Evolutionary conservation across 1,139 yeast species (phyloP).

Genomic region (Geotrichum reessii): DNA sequence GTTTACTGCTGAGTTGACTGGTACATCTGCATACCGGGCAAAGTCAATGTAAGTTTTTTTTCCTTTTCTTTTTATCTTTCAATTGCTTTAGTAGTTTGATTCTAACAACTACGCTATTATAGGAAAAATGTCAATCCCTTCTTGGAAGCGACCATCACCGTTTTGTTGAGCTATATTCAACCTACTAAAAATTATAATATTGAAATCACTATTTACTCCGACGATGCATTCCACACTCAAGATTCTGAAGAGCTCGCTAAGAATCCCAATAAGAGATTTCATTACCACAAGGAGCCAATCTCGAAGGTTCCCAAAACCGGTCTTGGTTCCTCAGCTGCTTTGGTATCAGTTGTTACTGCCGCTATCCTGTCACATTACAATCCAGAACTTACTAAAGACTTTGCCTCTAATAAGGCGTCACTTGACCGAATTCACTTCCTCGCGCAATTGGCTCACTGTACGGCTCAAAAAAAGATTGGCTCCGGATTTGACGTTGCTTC

Average conservation of each 20-base stretch:
- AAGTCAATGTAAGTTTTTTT: constrained; percentile 13
- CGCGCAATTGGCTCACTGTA: constrained; percentile 85
- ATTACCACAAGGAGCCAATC: constrained; percentile 56
- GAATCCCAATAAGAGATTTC: constrained; percentile 42
- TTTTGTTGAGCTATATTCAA: constrained; percentile 49
- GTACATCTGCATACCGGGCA: constrained; percentile 23
- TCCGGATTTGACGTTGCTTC: constrained; percentile 97
- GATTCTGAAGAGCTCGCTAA: constrained; percentile 39
- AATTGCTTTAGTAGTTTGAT: not conserved
- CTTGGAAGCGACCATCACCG: constrained; percentile 54
- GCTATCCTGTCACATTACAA: constrained; percentile 52
- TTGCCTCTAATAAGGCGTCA: constrained; percentile 25
- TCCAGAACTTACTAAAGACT: constrained; percentile 28
- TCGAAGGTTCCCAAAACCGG: constrained; percentile 87
- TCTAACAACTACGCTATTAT: not conserved
- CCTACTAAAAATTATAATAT: constrained; percentile 35
- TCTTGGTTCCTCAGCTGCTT: constrained; percentile 91
- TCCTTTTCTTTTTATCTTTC: too few species aligned
- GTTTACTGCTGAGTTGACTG: constrained; percentile 39
- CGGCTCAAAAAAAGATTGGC: constrained; percentile 91
- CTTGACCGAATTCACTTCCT: constrained; percentile 57
- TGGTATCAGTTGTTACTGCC: constrained; percentile 74
- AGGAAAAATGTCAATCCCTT: constrained; percentile 58
- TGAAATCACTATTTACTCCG: constrained; percentile 65
- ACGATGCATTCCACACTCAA: constrained; percentile 85